phyloP scores from a whole-genome alignment of 345 rosid genomes.

The Melastoma malabathricum region DNA sequence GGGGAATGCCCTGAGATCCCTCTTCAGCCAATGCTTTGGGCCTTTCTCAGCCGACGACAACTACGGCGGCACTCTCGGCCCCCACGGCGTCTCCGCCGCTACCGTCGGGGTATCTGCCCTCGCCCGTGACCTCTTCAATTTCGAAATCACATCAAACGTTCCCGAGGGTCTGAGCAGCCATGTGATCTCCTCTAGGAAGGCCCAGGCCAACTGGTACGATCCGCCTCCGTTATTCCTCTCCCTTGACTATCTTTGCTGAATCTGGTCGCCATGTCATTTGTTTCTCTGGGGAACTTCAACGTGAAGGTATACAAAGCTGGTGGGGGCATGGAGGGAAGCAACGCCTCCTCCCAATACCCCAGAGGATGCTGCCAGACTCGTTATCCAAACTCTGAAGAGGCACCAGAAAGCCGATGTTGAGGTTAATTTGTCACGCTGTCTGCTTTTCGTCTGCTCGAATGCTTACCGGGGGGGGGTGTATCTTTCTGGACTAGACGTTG shows the following conservation, averaged over 20 bases:
- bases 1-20: slow-evolving; percentile 46
- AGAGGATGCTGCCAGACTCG: slow-evolving; percentile 58
- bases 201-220: slow-evolving; percentile 80
- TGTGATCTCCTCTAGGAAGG: slow-evolving; percentile 67
- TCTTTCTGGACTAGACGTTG: neutral
- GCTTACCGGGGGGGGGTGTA: neutral
- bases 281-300: neutral
- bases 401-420: slow-evolving; percentile 77
- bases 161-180: slow-evolving; percentile 19
- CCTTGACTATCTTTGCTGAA: too few relatives aligned
- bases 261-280: neutral
- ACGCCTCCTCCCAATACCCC: slow-evolving; percentile 57
- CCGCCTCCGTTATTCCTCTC: too few relatives aligned
- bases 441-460: neutral
- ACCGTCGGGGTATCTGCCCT: slow-evolving; percentile 68
- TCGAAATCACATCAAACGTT: slow-evolving; percentile 69
- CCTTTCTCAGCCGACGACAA: slow-evolving; percentile 26
- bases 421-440: slow-evolving; percentile 19
- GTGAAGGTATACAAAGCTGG: slow-evolving; percentile 71
- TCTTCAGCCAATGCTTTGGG: slow-evolving; percentile 30
- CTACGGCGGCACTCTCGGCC: slow-evolving; percentile 17
- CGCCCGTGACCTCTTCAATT: slow-evolving; percentile 56
- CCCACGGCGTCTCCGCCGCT: slow-evolving; percentile 42
- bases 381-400: slow-evolving; percentile 39
- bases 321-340: slow-evolving; percentile 70